These are phyloP conservation scores for Aspergillus viridinutans DNA, from an alignment of 2,329 filamentous ascomycete genomes.

Conservation along the genomic window DNA sequence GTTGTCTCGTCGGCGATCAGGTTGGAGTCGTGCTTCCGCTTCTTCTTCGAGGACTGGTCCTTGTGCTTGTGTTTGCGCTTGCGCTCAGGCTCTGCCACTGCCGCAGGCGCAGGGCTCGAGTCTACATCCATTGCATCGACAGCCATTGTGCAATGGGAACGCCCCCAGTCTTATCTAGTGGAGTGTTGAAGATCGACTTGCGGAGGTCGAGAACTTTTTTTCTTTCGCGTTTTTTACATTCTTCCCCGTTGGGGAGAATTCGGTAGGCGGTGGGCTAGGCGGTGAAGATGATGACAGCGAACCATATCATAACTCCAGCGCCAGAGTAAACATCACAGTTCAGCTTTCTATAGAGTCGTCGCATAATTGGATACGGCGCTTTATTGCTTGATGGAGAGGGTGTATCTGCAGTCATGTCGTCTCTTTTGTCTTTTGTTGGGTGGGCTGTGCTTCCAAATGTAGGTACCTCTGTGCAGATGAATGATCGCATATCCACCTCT, in stretches of 20 bases:
- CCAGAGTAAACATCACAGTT: slow-evolving; percentile 1
- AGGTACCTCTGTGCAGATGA: slow-evolving; percentile 22
- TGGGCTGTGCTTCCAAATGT: slow-evolving; percentile 62
- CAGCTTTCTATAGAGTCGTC: not conserved
- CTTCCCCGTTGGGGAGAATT: slow-evolving; percentile 1
- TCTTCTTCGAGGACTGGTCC: slow-evolving; percentile 37
- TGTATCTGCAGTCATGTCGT: slow-evolving; percentile 28
- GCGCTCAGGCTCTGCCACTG: slow-evolving; percentile 24
- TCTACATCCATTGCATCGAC: slow-evolving; percentile 40
- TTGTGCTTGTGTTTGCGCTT: slow-evolving; percentile 46
- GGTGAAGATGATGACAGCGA: slow-evolving; percentile 13
- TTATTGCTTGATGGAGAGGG: not conserved
- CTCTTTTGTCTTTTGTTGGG: slow-evolving; percentile 53
- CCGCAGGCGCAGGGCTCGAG: slow-evolving; percentile 16
- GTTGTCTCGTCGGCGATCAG: slow-evolving; percentile 17
- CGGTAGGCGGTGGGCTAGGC: slow-evolving; percentile 26
- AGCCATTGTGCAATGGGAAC: slow-evolving; percentile 28
- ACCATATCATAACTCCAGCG: slow-evolving; percentile 1
- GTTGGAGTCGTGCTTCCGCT: slow-evolving; percentile 35
- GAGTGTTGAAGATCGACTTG: slow-evolving; percentile 5
- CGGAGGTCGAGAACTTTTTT: slow-evolving; percentile 25
- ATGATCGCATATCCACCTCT: not conserved
- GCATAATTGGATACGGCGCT: not conserved
- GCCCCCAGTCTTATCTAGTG: not conserved
- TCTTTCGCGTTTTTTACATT: slow-evolving; percentile 24